Percentiles rank a stretch among this genome's conserved stretches.
These are phyloP conservation scores for Carex sylvatica DNA, from an alignment of 202 grass and related monocot species.

Conservation along the genomic window DNA sequence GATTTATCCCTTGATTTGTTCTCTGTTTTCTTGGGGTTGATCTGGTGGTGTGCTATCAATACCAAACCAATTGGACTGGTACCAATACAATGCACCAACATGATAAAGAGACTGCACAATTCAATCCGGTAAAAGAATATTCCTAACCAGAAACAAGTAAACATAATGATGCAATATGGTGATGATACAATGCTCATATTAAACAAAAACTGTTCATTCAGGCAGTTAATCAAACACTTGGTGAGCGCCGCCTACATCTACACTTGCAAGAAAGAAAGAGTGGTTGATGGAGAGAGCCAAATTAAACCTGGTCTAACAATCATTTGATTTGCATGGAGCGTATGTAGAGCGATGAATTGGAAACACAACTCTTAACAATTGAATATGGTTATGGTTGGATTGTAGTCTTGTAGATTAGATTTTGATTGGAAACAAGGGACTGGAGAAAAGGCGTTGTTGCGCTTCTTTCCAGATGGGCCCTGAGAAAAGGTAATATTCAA, in stretches of 20 bases:
- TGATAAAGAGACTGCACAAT: background rate
- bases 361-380: background rate
- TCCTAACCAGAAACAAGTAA: background rate
- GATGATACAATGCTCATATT: background rate
- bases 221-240: conserved; percentile 4
- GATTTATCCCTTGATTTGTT: background rate
- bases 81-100: background rate
- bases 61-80: background rate
- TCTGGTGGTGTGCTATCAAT: background rate
- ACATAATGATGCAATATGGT: background rate
- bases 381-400: background rate
- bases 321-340: background rate
- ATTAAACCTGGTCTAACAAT: conserved; percentile 1
- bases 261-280: background rate
- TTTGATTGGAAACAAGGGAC: background rate
- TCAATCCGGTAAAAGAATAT: background rate
- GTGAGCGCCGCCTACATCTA: background rate
- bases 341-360: background rate
- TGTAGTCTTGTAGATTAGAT: background rate
- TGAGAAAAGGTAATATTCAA: no score
- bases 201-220: background rate
- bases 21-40: background rate
- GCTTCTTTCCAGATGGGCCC: no score
- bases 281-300: background rate
- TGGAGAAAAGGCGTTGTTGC: no score